Evolutionary conservation across 768 basidiomycete species (phyloP).

Genomic region (Lenzites betulinus): DNA sequence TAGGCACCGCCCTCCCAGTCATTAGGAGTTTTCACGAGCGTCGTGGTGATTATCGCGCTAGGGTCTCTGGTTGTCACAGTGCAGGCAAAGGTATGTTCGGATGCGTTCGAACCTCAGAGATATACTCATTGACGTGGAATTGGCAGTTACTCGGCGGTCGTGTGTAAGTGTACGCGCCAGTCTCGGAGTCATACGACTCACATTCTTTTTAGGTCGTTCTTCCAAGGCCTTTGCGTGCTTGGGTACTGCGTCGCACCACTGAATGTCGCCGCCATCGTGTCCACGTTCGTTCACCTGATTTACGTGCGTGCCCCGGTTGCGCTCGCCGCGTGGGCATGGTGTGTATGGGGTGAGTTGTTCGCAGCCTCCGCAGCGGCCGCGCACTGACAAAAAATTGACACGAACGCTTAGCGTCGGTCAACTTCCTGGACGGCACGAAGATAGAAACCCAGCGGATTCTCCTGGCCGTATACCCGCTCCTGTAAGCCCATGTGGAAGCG

Average conservation of each 20-base stretch:
- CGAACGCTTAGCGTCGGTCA: slow-evolving; percentile 71
- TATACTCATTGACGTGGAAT: not conserved
- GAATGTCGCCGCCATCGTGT: slow-evolving; percentile 84
- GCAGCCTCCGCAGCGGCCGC: not conserved
- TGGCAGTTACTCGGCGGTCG: slow-evolving; percentile 73
- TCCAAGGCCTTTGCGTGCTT: slow-evolving; percentile 92
- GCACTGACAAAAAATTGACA: not conserved
- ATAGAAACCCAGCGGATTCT: slow-evolving; percentile 88
- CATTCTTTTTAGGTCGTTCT: slow-evolving; percentile 68
- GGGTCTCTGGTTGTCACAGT: slow-evolving; percentile 91
- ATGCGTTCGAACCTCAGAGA: not conserved
- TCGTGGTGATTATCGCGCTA: slow-evolving; percentile 90
- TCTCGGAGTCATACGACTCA: not conserved
- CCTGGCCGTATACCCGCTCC: slow-evolving; percentile 93
- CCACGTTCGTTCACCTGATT: slow-evolving; percentile 82
- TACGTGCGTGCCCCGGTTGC: slow-evolving; percentile 88
- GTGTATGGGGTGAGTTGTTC: slow-evolving; percentile 81
- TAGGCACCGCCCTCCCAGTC: slow-evolving; percentile 85
- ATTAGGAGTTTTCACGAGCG: slow-evolving; percentile 87
- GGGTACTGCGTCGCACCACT: slow-evolving; percentile 96
- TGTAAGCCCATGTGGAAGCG: slow-evolving; percentile 51
- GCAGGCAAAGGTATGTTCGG: slow-evolving; percentile 84
- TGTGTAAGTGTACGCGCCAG: slow-evolving; percentile 54
- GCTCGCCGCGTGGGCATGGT: slow-evolving; percentile 90
- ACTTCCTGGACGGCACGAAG: slow-evolving; percentile 94